phyloP scores from a whole-genome alignment of 2,329 filamentous ascomycete genomes.

The Phoma sp. region DNA sequence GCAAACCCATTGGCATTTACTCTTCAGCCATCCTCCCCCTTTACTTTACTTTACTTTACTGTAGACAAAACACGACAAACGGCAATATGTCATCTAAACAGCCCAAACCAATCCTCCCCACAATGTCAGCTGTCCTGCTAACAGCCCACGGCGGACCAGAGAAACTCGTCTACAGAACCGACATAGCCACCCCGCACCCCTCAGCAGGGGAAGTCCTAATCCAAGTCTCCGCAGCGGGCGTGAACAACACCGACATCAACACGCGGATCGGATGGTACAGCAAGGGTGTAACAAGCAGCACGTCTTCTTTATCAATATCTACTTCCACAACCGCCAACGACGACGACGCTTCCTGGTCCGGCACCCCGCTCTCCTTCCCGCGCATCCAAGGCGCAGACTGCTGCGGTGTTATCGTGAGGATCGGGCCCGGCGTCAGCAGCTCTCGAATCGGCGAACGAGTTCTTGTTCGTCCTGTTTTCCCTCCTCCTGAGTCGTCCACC shows the following conservation, averaged over 20 bases:
- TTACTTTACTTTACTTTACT: no score
- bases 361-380: constrained; percentile 12
- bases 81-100: no score
- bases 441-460: constrained; percentile 15
- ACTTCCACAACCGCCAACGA: background rate
- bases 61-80: background rate
- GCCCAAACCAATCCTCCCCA: constrained; percentile 1
- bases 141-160: constrained; percentile 19
- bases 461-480: constrained; percentile 5
- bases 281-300: constrained; percentile 12
- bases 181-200: constrained; percentile 2
- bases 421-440: background rate
- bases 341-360: constrained; percentile 16
- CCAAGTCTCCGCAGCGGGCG: constrained; percentile 13
- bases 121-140: constrained; percentile 14
- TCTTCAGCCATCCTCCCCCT: no score
- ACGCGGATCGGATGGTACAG: constrained; percentile 22
- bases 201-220: constrained; percentile 15
- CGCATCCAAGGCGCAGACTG: constrained; percentile 23
- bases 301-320: background rate
- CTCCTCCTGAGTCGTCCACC: background rate
- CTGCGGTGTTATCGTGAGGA: constrained; percentile 14
- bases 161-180: constrained; percentile 12
- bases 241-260: constrained; percentile 25
- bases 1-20: no score